phyloP scores from a whole-genome alignment of 1,284 basidiomycete species.

The Lentinula novae-zelandiae region DNA sequence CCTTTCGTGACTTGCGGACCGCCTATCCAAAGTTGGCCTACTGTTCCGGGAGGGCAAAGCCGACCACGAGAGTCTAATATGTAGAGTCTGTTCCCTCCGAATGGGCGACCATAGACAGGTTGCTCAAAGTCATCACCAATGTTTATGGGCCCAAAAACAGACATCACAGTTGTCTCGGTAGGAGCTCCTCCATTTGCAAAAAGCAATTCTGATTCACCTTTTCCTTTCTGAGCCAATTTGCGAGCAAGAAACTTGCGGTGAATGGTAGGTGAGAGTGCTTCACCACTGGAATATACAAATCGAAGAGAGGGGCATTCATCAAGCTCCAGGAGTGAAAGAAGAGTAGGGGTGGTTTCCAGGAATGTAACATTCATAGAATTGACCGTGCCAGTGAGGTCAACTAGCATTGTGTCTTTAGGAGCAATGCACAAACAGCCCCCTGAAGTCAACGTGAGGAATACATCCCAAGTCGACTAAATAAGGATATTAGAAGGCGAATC shows the following conservation, averaged over 20 bases:
- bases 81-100: not conserved
- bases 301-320: not conserved
- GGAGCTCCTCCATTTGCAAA: conserved; percentile 4
- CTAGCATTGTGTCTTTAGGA: not conserved
- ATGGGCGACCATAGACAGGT: not conserved
- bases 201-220: not conserved
- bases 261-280: not conserved
- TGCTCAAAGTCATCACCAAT: not conserved
- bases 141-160: not conserved
- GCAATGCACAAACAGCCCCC: conserved; percentile 6
- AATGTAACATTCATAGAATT: conserved; percentile 7
- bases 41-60: conserved; percentile 1
- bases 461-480: conserved; percentile 9
- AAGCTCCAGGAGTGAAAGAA: not conserved
- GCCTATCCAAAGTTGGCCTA: conserved; percentile 9
- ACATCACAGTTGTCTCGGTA: conserved; percentile 1
- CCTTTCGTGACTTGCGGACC: conserved; percentile 12
- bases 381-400: not conserved
- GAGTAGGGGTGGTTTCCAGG: conserved; percentile 6
- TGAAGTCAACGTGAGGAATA: conserved; percentile 11
- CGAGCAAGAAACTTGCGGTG: not conserved
- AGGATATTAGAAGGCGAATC: not conserved
- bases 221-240: not conserved
- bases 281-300: not conserved
- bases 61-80: not conserved